phyloP scores from a whole-genome alignment of 768 basidiomycete species.

The Auriscalpium vulgare region DNA sequence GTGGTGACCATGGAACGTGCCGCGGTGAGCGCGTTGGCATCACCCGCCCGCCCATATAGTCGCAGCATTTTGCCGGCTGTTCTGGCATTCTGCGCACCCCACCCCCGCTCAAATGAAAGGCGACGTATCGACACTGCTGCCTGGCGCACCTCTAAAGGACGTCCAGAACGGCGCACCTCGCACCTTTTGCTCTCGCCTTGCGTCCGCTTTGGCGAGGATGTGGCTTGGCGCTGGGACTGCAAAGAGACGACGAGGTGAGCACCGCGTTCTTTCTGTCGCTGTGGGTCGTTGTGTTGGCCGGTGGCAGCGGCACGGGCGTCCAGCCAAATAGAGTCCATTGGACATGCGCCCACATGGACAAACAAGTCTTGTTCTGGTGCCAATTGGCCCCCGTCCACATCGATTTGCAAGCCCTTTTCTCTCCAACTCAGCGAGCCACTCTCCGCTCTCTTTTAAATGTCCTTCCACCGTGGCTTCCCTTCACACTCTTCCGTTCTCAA shows the following conservation, averaged over 20 bases:
- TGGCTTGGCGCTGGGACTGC: background rate
- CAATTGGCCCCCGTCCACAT: slow-evolving; percentile 1
- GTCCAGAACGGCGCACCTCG: background rate
- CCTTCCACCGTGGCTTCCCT: background rate
- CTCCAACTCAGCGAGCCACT: slow-evolving; percentile 4
- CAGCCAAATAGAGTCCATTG: slow-evolving; percentile 20
- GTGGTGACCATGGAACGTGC: background rate
- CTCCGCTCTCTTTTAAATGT: background rate
- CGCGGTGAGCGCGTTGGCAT: background rate
- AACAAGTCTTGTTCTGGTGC: slow-evolving; percentile 27
- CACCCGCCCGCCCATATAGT: background rate
- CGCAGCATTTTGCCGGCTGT: background rate
- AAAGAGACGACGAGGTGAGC: background rate
- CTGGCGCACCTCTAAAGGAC: too few species aligned
- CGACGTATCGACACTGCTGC: background rate
- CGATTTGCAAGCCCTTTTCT: slow-evolving; percentile 1
- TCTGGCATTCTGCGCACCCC: background rate
- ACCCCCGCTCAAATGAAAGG: background rate
- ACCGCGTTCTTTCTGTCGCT: background rate
- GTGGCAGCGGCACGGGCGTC: slow-evolving; percentile 2
- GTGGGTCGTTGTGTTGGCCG: slow-evolving; percentile 4
- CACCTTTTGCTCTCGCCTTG: background rate
- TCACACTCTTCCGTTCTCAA: background rate
- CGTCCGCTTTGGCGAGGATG: background rate
- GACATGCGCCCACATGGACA: slow-evolving; percentile 37